Evolutionary conservation across 2,329 filamentous ascomycete genomes (phyloP), one percentile per base, ranked within the genome.

Genomic region (Geosmithia putterillii): DNA sequence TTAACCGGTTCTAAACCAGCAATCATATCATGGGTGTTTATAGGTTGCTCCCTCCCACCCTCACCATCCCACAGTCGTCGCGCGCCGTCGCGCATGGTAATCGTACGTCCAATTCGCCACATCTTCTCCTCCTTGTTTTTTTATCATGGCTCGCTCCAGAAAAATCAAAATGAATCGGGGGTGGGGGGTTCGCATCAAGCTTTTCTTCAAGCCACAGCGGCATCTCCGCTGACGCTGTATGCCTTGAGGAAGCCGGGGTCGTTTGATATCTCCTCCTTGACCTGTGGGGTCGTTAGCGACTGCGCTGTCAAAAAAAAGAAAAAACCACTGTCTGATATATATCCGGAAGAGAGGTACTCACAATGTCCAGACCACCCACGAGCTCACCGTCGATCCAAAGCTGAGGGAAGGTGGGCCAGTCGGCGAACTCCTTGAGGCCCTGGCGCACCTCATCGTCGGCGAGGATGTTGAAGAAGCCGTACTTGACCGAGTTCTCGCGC

Each of bases 401-500:
- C 64, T 98, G 92, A 18, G 92, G 92, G 64, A 87, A 98, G 0
- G 92, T 98, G 9, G 92, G 92, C 92, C 92, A 98, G 48, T 96
- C 92, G n/a, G 88, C 88, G 61, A 81, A 96, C 65, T 92, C 86
- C 73, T 98, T 98, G 57, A 98, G 67, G 1, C 92, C 92, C 66
- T 96, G 90, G 47, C 92, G 76, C 40, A 98, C 92, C 62, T 96
- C 90, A 56, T 98, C 90, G 60, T 98, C 92, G 49, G 92, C 92
- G 54, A 98, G 66, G 50, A 98, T 98, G 60, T 98, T 96, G 72
- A 98, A 98, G 71, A 98, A 98, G 18, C 92, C 92, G 61, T 96
- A 98, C 60, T 94, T 87, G 47, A 98, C 84, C 41, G 83, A 83
- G 58, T 87, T 82, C 65, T 96, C 90, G 42, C 92, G 77, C 54